phyloP scores from a whole-genome alignment of 2,329 filamentous ascomycete species.

The Aspergillus tamarii region DNA sequence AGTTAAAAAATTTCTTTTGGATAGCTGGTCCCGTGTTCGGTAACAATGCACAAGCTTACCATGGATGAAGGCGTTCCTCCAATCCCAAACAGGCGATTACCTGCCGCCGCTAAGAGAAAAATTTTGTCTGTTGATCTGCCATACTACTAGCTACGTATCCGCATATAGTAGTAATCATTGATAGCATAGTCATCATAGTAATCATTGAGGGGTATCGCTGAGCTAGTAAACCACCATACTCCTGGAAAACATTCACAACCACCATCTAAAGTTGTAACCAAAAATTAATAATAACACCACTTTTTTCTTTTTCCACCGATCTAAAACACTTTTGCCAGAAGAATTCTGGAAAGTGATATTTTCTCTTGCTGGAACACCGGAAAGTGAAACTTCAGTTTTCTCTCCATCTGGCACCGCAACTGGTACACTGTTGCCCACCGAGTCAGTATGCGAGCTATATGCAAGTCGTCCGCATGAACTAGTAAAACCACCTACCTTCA shows the following conservation, averaged over 20 bases:
- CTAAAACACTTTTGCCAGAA: background rate
- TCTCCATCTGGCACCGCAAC: slow-evolving; percentile 52
- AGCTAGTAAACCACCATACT: slow-evolving; percentile 8
- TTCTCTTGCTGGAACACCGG: background rate
- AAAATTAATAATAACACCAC: background rate
- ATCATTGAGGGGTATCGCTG: slow-evolving; percentile 14
- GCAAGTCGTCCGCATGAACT: slow-evolving; percentile 20
- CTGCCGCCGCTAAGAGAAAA: slow-evolving; percentile 18
- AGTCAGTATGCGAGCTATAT: slow-evolving; percentile 24
- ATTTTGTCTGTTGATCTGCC: slow-evolving; percentile 15
- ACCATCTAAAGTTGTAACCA: background rate
- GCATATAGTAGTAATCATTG: background rate
- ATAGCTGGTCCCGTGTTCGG: slow-evolving; percentile 2
- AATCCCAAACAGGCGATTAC: slow-evolving; percentile 19
- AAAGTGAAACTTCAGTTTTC: slow-evolving; percentile 45
- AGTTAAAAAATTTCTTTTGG: background rate
- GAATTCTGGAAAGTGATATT: background rate
- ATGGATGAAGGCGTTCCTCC: slow-evolving; percentile 9
- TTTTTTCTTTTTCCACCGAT: background rate
- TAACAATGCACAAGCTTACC: slow-evolving; percentile 18
- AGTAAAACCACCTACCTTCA: slow-evolving; percentile 63
- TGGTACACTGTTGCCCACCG: slow-evolving; percentile 44
- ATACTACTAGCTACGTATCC: slow-evolving; percentile 6
- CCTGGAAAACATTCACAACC: background rate
- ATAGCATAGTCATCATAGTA: slow-evolving; percentile 4